Evolutionary conservation across 768 basidiomycete species (phyloP).

Genomic region (Podaxis sp.): DNA sequence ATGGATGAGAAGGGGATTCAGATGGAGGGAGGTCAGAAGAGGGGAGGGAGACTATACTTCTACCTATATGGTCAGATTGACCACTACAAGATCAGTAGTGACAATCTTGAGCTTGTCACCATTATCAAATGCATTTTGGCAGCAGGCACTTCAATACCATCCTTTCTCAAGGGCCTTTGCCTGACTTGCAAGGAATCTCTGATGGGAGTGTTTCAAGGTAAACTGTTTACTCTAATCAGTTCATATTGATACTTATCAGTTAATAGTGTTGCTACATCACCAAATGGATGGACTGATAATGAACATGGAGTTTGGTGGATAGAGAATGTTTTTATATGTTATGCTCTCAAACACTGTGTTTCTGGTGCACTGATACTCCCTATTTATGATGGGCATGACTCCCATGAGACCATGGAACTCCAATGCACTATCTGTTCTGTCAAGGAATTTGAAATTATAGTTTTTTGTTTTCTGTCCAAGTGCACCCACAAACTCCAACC

Average conservation of each 20-base stretch:
- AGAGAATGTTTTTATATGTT: conserved; percentile 19
- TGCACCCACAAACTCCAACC: conserved; percentile 42
- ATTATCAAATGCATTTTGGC: conserved; percentile 40
- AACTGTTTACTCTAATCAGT: background rate
- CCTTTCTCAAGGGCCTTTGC: conserved; percentile 24
- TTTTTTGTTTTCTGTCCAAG: conserved; percentile 35
- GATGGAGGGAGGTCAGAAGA: conserved; percentile 29
- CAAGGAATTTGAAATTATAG: conserved; percentile 25
- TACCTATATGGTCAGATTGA: conserved; percentile 19
- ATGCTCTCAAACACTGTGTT: conserved; percentile 13
- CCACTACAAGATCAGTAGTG: conserved; percentile 25
- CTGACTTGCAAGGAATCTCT: conserved; percentile 8
- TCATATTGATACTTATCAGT: background rate
- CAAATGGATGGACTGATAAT: conserved; percentile 28
- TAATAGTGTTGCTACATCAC: conserved; percentile 21
- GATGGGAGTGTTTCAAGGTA: conserved; percentile 6
- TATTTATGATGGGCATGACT: conserved; percentile 30
- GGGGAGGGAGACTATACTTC: background rate
- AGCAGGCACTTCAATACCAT: conserved; percentile 25
- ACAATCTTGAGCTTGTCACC: conserved; percentile 41
- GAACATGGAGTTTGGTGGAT: conserved; percentile 22
- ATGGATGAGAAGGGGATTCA: conserved; percentile 38
- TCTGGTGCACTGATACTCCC: conserved; percentile 17
- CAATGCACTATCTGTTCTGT: background rate
- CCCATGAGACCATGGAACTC: conserved; percentile 10